Evolutionary conservation across 2,329 filamentous ascomycete genomes (phyloP).

Genomic region (Penicillium palitans): DNA sequence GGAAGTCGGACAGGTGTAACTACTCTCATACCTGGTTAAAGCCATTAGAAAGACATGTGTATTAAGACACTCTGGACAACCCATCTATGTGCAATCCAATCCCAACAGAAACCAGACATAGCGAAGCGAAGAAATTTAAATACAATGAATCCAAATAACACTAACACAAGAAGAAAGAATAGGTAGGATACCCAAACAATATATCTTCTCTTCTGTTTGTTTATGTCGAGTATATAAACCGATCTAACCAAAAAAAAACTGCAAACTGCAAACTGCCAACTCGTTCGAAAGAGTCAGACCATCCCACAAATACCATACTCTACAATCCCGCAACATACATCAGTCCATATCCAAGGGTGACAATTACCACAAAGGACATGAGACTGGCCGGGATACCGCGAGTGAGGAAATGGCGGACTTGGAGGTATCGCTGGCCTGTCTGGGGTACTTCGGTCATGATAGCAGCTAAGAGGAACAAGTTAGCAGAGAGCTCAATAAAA

Average conservation of each 20-base stretch:
- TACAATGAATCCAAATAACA: background rate
- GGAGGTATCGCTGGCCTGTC: conserved; percentile 86
- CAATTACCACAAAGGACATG: conserved; percentile 75
- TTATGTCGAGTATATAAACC: background rate
- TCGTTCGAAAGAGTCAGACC: background rate
- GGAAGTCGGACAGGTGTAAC: conserved; percentile 7
- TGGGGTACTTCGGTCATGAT: conserved; percentile 98
- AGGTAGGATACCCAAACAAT: background rate
- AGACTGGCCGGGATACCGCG: conserved; percentile 87
- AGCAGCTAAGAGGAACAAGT: conserved; percentile 61
- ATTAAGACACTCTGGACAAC: background rate
- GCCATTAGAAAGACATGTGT: background rate
- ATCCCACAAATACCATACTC: background rate
- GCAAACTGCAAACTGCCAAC: background rate
- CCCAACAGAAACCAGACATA: background rate
- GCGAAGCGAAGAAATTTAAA: background rate
- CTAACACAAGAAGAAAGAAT: background rate
- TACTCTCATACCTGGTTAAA: background rate
- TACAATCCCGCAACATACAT: conserved; percentile 75
- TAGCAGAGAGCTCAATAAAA: conserved; percentile 16
- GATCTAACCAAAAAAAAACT: background rate
- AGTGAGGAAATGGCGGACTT: conserved; percentile 92
- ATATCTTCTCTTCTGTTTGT: background rate
- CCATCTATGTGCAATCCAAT: background rate
- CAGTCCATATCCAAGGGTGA: conserved; percentile 85